Evolutionary conservation across 306 rosid species (phyloP), one percentile per base, ranked within the genome.

Genomic region (Styphnolobium japonicum): DNA sequence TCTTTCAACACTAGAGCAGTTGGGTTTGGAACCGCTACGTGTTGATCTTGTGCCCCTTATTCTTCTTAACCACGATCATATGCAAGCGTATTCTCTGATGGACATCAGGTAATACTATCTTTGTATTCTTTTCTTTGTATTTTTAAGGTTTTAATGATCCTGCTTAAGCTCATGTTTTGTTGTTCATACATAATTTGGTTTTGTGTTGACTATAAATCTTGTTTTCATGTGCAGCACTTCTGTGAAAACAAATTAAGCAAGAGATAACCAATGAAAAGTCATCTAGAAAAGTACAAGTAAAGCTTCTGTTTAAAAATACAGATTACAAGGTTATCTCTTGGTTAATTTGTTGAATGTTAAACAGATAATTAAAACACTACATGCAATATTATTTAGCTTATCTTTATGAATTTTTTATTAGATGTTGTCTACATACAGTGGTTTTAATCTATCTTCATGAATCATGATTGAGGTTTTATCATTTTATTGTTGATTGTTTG

Each of bases 31-130:
- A 81, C 88, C 99, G 27, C 87, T 92, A 27, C 95, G 99, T 52
- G 96, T 95, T 76, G 99, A 95, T 86, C 99, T 95, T 82, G 91
- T 95, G 80, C 99, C 99, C 70, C 89, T 95, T 60, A 91, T 95
- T 81, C 94, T 95, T 85, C 93, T 95, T 29, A 95, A 95, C 82
- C 97, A 93, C 0, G 99, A 95, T 73, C 99, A 95, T 64, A 88
- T 95, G 99, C 99, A 95, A 86, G 97, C 99, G 22, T 95, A 95
- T 85, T 95, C 99, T 81, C 88, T 95, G 66, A 95, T 95, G 99
- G 99, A 95, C 91, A 91, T 95, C 36, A 95, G 99, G 99, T 95
- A 89, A 77, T 80, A 31, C 64, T 62, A 22, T 75, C 52, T 39
- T 81, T 57, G 16, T 46, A 43, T 40, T 78, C 83, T 39, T 46